Percentiles rank a stretch among this genome's conserved stretches.
Evolutionary conservation across 1,284 basidiomycete species (phyloP).

Genomic region (Apiotrichum akiyoshidainum): DNA sequence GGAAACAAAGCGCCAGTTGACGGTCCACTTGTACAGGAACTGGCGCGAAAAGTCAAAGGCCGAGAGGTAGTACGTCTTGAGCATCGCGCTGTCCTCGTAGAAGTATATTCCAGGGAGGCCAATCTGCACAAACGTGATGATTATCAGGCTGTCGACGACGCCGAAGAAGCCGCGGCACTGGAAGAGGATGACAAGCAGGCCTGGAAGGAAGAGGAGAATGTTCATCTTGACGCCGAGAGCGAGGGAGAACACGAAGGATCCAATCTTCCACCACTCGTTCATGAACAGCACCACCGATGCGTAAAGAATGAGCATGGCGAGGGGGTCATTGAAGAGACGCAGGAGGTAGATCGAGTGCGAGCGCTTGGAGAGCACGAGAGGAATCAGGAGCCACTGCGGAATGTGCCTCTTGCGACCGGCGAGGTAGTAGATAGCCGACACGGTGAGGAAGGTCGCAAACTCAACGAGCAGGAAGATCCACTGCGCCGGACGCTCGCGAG

Average conservation of each 20-base stretch:
- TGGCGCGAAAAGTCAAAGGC: conserved; percentile 85
- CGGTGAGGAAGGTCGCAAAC: conserved; percentile 61
- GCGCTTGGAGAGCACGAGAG: conserved; percentile 83
- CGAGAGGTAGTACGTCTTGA: conserved; percentile 63
- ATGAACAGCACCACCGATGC: conserved; percentile 54
- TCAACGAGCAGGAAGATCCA: conserved; percentile 74
- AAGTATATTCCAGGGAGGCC: conserved; percentile 73
- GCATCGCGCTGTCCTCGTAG: conserved; percentile 26
- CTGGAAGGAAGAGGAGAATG: conserved; percentile 85
- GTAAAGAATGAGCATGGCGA: conserved; percentile 65
- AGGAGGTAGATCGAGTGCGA: conserved; percentile 90
- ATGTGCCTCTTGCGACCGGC: conserved; percentile 51
- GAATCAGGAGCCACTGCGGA: conserved; percentile 74
- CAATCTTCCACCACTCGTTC: conserved; percentile 56
- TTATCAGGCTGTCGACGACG: conserved; percentile 58
- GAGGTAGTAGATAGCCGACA: conserved; percentile 66
- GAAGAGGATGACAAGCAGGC: conserved; percentile 73
- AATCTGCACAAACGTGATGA: conserved; percentile 56
- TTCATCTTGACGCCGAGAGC: conserved; percentile 97
- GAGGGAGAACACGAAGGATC: conserved; percentile 49
- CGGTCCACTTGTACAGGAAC: conserved; percentile 96
- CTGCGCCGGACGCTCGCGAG: conserved; percentile 66
- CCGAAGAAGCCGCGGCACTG: conserved; percentile 64
- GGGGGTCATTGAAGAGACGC: conserved; percentile 92
- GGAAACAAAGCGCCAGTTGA: conserved; percentile 89